Percentiles rank a stretch among this genome's conserved stretches.
Conservation (phyloP, 768 basidiomycete species). For the Suillus fuscotomentosus region DNA sequence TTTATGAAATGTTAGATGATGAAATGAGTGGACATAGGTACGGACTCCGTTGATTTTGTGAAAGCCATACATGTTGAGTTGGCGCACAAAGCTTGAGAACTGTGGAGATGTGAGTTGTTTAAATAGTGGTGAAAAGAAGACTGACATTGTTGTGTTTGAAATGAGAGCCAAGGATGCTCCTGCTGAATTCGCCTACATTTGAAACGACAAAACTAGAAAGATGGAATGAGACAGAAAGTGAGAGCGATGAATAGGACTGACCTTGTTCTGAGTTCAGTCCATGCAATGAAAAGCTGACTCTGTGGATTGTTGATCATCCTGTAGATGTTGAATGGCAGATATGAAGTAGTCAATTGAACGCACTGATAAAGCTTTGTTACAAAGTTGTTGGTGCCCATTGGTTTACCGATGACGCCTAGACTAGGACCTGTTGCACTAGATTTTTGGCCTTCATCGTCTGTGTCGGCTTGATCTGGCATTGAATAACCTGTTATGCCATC, state of each 20-base stretch:
- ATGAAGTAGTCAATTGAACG: conserved; percentile 25
- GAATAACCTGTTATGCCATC: conserved; percentile 40
- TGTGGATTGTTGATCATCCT: conserved; percentile 89
- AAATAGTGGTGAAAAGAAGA: conserved; percentile 8
- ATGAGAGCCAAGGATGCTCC: conserved; percentile 80
- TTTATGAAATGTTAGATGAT: background rate
- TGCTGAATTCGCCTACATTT: conserved; percentile 83
- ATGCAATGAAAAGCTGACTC: conserved; percentile 75
- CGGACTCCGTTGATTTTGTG: conserved; percentile 86
- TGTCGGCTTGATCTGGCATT: conserved; percentile 17
- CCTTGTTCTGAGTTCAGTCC: conserved; percentile 77
- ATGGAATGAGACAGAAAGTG: background rate
- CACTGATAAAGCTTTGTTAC: conserved; percentile 87
- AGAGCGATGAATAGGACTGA: conserved; percentile 13
- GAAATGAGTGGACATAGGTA: conserved; percentile 19
- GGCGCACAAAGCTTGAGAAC: conserved; percentile 94
- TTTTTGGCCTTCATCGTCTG: conserved; percentile 12
- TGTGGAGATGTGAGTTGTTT: conserved; percentile 27
- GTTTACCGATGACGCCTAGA: conserved; percentile 65
- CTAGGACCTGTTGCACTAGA: conserved; percentile 25
- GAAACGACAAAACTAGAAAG: conserved; percentile 69
- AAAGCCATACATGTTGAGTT: conserved; percentile 96
- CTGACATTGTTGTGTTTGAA: conserved; percentile 90
- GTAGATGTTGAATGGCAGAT: conserved; percentile 1
- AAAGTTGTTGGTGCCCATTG: conserved; percentile 74